Evolutionary conservation across 2,329 filamentous ascomycete genomes (phyloP), one percentile per base, ranked within the genome.

Genomic region (Pseudogymnoascus sp.): DNA sequence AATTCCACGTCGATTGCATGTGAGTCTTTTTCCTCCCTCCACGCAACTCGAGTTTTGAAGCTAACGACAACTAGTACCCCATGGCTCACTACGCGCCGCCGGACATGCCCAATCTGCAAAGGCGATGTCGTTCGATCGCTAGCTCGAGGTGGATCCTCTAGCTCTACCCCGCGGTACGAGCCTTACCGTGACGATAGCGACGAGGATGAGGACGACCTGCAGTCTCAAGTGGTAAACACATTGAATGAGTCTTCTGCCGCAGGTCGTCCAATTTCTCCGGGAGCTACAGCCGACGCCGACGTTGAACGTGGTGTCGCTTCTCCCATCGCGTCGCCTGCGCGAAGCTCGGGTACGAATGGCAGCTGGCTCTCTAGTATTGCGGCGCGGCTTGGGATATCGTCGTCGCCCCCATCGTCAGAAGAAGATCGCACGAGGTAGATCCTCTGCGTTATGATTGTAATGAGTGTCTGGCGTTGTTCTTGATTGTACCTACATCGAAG

Each of bases 1-100:
- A 99, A 72, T 99, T 97, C 76, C 95, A 99, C 75, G 93, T 83
- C 28, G 92, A 96, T 73, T 99, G 95, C 92, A 97, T 99, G 92
- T 96, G 78, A 88, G 92, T 89, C 59, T 63, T 61, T 63, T 49
- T n/a, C 60, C 28, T 25, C 31, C 31, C 62, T 53, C 62, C 25
- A 64, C 60, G 66, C 21, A 11, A 49, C 59, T 31, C 42, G 68
- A 21, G 56, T 6, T 3, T 36, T 23, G 12, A 3, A 14, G 65
- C 68, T 56, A 43, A 46, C 14, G 42, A 11, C 34, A 16, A 3
- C 59, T 5, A 96, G 92, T 73, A 97, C 95, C 3, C 95, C 95
- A 1, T 99, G 95, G 95, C 80, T 99, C 61, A 97, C 93, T 0
- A 97, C 93, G 14, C 88, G 93, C 59, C 89, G 95, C 67, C 88